Evolutionary conservation across 805 yeast species (phyloP), one percentile per base, ranked within the genome.

Genomic region (Ogataea paradorogensis): DNA sequence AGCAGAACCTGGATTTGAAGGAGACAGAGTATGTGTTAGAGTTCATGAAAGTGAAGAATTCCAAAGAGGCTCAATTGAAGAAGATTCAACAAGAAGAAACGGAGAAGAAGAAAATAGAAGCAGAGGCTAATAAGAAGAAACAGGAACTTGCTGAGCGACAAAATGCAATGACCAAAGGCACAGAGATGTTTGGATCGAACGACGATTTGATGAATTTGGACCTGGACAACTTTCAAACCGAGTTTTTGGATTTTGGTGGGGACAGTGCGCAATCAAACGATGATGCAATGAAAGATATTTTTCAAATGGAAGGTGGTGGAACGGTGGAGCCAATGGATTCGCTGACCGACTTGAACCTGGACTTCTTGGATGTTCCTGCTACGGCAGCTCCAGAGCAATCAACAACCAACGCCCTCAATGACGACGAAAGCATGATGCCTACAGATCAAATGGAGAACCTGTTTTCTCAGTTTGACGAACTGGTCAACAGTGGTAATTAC

Each of bases 371-470:
- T 35, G 35, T 38, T 14, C 43, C 46, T 14, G 32, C 35, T 14
- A 35, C 36, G 11, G 43, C 41, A 40, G 27, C 22, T 28, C 9
- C 22, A n/a, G 39, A 31, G 7, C 11, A 35, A 8, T 32, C 28
- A 27, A 27, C n/a, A 9, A 9, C 4, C 4, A 23, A 9, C 4
- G 25, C 25, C 4, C 25, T 11, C 16, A 46, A 33, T 7, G 50
- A 46, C 26, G 48, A 47, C 14, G 21, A 32, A 10, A 31, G 35
- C 20, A 24, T 53, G 27, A 48, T 58, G 61, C 57, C 61, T 5
- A 43, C 55, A 11, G 64, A 58, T 35, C 60, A 58, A 38, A 59
- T 56, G 62, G 62, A 59, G 39, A 50, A 59, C 35, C 45, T 59
- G 28, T 56, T 59, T 25, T 51, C 57, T 33, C 62, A 59, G 33